Evolutionary conservation across 1,284 basidiomycete species (phyloP), one percentile per base, ranked within the genome.

Genomic region (Cystobasidium sp.): DNA sequence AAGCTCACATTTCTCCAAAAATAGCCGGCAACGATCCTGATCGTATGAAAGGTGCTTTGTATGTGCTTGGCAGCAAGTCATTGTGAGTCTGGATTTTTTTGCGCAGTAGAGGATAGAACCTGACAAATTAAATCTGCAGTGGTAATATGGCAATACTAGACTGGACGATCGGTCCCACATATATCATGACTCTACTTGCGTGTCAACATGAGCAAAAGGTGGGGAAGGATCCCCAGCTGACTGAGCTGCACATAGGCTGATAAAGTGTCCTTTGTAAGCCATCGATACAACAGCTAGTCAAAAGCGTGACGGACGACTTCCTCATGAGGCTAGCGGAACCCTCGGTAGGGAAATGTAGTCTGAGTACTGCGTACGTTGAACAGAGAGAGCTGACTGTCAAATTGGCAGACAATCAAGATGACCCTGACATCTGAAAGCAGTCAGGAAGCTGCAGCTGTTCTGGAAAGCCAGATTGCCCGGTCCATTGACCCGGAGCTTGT

Each of bases 151-250:
- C 80, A 52, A 79, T 83, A 75, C 78, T 80, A 86, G 92, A 96
- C 83, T 87, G 88, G 75, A 84, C 84, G n/a, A 88, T 88, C 78
- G 87, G 89, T 76, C 85, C 85, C 6, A 84, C 85, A 63, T 91
- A 92, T 78, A 84, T 93, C 52, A 82, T 88, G 69, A 85, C 88
- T n/a, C 84, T 97, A 49, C 85, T 97, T 7, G 87, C 88, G 71
- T 92, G 91, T 66, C 94, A 97, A 81, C 91, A 93, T 77, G 92
- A 97, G 81, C 93, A 95, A 81, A 97, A 97, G 87, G 91, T 89
- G 31, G 31, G 31, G 31, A 31, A 31, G 31, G 31, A 1, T 47
- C 12, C n/a, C 5, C 12, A 10, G 37, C 43, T 58, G 46, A 20
- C 63, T 46, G 10, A 41, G 39, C 43, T 22, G 43, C 52, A 20